phyloP scores from a whole-genome alignment of 108 stramenopile species.

The Fragilariopsis cylindrus region DNA sequence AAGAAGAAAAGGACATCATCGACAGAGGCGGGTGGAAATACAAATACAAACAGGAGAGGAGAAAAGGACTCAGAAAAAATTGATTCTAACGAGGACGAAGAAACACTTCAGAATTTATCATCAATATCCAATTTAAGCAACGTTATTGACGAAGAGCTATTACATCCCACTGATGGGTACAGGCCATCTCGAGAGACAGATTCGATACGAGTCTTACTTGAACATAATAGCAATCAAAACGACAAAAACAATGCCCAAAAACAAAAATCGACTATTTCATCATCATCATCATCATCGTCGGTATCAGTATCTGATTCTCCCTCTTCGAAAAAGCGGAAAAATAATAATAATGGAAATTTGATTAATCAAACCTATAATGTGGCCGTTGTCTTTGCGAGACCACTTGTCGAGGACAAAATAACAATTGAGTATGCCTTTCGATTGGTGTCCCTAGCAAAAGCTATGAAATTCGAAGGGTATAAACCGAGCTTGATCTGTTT shows the following conservation, averaged over 20 bases:
- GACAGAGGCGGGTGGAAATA: not conserved
- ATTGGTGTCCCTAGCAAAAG: slow-evolving; percentile 53
- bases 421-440: slow-evolving; percentile 73
- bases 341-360: not conserved
- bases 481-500: slow-evolving; percentile 66
- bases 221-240: slow-evolving; percentile 23
- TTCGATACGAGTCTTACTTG: slow-evolving; percentile 30
- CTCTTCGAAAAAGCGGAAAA: not conserved
- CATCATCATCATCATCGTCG: not conserved
- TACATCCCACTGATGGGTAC: slow-evolving; percentile 25
- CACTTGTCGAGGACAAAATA: slow-evolving; percentile 62
- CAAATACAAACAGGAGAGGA: not conserved
- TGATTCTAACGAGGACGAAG: not conserved
- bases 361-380: slow-evolving; percentile 21
- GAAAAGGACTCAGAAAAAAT: not conserved
- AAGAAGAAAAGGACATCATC: not conserved
- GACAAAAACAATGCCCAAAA: not conserved
- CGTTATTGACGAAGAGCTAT: slow-evolving; percentile 32
- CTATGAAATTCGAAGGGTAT: slow-evolving; percentile 58
- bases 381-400: slow-evolving; percentile 70
- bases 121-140: slow-evolving; percentile 14
- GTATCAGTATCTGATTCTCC: not conserved
- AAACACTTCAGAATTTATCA: not conserved
- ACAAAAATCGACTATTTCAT: slow-evolving; percentile 1
- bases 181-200: slow-evolving; percentile 25